Conservation (phyloP, 2,329 filamentous ascomycete species). For the Parastagonospora nodorum region DNA sequence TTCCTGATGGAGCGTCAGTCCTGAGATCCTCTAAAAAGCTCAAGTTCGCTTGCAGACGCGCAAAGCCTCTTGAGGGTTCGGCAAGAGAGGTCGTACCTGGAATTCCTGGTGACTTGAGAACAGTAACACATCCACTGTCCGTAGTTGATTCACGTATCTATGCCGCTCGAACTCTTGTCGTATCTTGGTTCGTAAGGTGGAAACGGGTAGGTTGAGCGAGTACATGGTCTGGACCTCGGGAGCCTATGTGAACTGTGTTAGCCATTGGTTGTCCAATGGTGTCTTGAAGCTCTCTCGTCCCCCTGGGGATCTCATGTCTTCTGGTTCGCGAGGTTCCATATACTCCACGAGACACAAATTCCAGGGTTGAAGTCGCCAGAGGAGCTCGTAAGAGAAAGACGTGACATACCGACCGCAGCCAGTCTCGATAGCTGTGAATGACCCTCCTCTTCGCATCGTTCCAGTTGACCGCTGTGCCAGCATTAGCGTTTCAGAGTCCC, state of each 20-base stretch:
- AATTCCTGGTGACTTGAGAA: slow-evolving; percentile 92
- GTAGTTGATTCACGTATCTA: slow-evolving; percentile 87
- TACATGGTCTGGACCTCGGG: slow-evolving; percentile 99
- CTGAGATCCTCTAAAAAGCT: neutral
- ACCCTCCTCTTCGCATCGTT: slow-evolving; percentile 85
- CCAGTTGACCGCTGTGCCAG: slow-evolving; percentile 78
- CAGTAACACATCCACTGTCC: slow-evolving; percentile 85
- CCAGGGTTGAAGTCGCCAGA: no score
- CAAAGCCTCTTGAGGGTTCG: no score
- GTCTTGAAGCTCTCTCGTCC: neutral
- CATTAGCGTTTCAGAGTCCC: slow-evolving; percentile 20
- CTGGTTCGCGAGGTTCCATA: no score
- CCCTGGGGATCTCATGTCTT: neutral
- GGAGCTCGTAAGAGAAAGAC: no score
- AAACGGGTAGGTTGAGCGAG: slow-evolving; percentile 85
- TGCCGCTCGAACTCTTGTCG: slow-evolving; percentile 96
- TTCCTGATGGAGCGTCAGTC: slow-evolving; percentile 64
- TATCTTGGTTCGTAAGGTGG: slow-evolving; percentile 87
- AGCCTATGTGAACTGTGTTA: slow-evolving; percentile 62
- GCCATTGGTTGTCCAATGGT: neutral
- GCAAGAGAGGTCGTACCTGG: slow-evolving; percentile 66
- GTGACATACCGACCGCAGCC: slow-evolving; percentile 87
- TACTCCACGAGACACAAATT: no score
- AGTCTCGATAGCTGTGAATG: slow-evolving; percentile 87
- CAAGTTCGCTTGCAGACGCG: no score